Conservation (phyloP, 495 filamentous ascomycete species). For the Penicillium alfredii region DNA sequence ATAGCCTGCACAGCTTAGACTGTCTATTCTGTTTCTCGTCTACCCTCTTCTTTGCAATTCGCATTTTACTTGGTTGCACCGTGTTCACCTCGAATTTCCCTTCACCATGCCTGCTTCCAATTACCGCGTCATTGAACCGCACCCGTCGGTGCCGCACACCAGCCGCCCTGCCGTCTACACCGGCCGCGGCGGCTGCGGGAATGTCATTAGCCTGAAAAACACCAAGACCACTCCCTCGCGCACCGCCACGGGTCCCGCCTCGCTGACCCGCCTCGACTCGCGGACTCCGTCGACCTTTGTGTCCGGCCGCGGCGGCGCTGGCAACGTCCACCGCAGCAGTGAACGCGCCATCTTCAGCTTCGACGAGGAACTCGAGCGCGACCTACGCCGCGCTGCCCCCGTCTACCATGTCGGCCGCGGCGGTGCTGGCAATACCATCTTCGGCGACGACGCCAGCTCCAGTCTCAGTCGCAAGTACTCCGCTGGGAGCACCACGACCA, state of each 20-base stretch:
- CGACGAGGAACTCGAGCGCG: constrained; percentile 83
- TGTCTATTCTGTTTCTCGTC: constrained; percentile 6
- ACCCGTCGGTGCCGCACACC: constrained; percentile 62
- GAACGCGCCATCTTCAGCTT: constrained; percentile 78
- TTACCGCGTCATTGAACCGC: constrained; percentile 74
- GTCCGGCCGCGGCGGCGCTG: constrained; percentile 82
- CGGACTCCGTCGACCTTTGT: constrained; percentile 49
- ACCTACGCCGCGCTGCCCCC: constrained; percentile 54
- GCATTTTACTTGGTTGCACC: constrained; percentile 9
- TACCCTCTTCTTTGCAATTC: constrained; percentile 4
- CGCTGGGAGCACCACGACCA: constrained; percentile 29
- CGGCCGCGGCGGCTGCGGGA: constrained; percentile 85
- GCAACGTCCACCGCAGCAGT: constrained; percentile 66
- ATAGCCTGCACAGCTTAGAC: constrained; percentile 17
- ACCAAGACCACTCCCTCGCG: constrained; percentile 49
- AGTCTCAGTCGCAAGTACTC: constrained; percentile 39
- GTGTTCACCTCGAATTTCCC: too few species aligned
- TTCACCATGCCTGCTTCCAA: constrained; percentile 29
- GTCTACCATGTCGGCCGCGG: constrained; percentile 83
- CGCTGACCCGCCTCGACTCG: constrained; percentile 40
- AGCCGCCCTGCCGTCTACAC: constrained; percentile 58
- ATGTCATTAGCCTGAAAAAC: constrained; percentile 64
- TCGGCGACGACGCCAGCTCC: constrained; percentile 26
- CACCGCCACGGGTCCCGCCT: constrained; percentile 51
- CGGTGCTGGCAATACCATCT: constrained; percentile 76